A percentile compares a stretch with the other conserved stretches of the same genome.
Conservation (phyloP, 1,284 basidiomycete genomes). For the Anthracocystis setariae region DNA sequence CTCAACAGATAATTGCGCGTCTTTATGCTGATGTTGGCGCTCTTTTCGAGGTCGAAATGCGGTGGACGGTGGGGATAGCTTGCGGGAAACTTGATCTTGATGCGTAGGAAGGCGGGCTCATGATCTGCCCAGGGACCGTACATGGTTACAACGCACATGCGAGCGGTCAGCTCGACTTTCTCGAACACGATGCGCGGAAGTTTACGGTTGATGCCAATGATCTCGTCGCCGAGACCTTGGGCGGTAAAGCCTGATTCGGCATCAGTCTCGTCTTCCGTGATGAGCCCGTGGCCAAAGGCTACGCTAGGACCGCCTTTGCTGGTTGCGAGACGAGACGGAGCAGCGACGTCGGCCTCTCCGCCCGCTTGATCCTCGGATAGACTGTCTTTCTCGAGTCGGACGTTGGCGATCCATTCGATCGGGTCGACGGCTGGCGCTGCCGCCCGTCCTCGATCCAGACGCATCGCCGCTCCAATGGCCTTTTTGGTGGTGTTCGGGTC, state of each 20-base stretch:
- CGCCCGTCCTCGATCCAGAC: constrained; percentile 35
- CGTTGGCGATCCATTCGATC: constrained; percentile 56
- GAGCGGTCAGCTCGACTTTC: constrained; percentile 57
- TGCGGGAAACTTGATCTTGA: constrained; percentile 57
- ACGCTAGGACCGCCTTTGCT: constrained; percentile 16
- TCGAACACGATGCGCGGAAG: constrained; percentile 56
- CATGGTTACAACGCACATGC: constrained; percentile 54
- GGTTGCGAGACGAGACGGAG: constrained; percentile 7
- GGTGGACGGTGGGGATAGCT: constrained; percentile 56
- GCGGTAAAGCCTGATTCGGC: constrained; percentile 29
- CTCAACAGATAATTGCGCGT: constrained; percentile 60
- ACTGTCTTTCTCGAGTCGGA: constrained; percentile 47
- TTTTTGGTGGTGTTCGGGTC: constrained; percentile 13
- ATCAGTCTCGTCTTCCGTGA: constrained; percentile 39
- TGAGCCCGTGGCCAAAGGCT: constrained; percentile 19
- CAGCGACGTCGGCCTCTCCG: constrained; percentile 6
- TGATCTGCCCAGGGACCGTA: constrained; percentile 64
- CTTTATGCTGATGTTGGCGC: constrained; percentile 57
- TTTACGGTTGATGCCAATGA: constrained; percentile 54
- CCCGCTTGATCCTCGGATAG: constrained; percentile 23
- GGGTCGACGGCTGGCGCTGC: constrained; percentile 46
- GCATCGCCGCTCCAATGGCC: constrained; percentile 41
- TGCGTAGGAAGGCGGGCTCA: constrained; percentile 58
- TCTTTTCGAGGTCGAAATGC: constrained; percentile 62
- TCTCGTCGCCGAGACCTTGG: constrained; percentile 52